These are phyloP conservation scores for Fonsecaea pedrosoi DNA, from an alignment of 2,329 filamentous ascomycete species.

Conservation along the genomic window DNA sequence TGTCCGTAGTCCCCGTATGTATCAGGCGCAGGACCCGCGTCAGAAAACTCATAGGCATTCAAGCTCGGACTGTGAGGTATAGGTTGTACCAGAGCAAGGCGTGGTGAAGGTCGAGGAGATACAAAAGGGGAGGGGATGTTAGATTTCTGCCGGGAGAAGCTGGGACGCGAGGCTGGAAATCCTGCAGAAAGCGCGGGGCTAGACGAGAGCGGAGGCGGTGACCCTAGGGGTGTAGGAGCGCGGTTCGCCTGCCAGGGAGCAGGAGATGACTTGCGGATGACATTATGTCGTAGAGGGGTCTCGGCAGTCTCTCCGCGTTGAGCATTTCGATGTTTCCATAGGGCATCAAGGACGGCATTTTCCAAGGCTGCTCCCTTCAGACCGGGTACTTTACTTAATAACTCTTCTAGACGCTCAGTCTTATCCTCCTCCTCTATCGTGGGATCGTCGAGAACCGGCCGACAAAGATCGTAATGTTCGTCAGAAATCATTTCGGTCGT, in stretches of 20 bases:
- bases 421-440: constrained; percentile 92
- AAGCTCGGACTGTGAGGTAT: constrained; percentile 94
- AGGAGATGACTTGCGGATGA: constrained; percentile 88
- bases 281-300: constrained; percentile 83
- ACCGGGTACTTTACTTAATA: constrained; percentile 78
- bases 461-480: constrained; percentile 87
- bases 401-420: constrained; percentile 86
- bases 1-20: constrained; percentile 89
- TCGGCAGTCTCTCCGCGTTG: constrained; percentile 65
- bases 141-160: constrained; percentile 65
- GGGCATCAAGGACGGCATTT: constrained; percentile 85
- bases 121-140: constrained; percentile 76
- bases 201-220: constrained; percentile 79
- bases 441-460: constrained; percentile 83
- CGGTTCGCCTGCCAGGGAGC: constrained; percentile 86
- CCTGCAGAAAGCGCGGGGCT: constrained; percentile 80
- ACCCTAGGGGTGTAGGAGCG: constrained; percentile 77
- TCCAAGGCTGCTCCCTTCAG: constrained; percentile 80
- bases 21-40: constrained; percentile 79
- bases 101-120: constrained; percentile 89
- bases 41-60: constrained; percentile 94
- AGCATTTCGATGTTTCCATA: constrained; percentile 74
- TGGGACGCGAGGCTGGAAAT: constrained; percentile 73
- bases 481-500: constrained; percentile 78
- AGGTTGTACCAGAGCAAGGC: constrained; percentile 86